Evolutionary conservation across 352 stramenopile species (phyloP), one percentile per base, ranked within the genome.

Genomic region (Phytophthora crassamura): DNA sequence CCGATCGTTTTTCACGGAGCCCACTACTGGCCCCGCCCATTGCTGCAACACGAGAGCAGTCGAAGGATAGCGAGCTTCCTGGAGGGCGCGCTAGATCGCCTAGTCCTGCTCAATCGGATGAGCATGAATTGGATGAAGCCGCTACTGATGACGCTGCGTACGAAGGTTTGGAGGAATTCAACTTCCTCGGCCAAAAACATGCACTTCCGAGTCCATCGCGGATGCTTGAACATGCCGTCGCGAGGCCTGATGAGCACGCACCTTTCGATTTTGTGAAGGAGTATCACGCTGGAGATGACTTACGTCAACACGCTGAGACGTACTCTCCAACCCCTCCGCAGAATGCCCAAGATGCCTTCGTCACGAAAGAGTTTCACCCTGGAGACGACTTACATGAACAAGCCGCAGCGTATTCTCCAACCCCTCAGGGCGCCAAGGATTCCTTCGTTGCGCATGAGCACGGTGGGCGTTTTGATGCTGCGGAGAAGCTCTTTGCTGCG

Each of bases 401-500:
- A 14, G 7, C 34, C 20, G 36, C 48, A 47, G 20, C 43, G 42
- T 36, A 34, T 22, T 16, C 22, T 20, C 9, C 38, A 32, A 43
- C 4, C 8, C 33, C 40, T 45, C 36, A 43, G 5, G 39, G 28
- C 34, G 14, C 1, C 12, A 50, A 64, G 14, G 45, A 65, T 11
- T 15, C 46, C 12, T 45, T 20, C 30, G 34, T 45, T 25, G 34
- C 59, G 43, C 38, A 50, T 50, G 61, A 62, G 9, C 45, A 69
- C n/a, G 50, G 53, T 30, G 43, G 47, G 10, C 70, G 67, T 30
- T 78, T 75, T 59, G 47, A 73, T 61, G 53, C 52, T 46, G 66
- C 70, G 62, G 70, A 75, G 43, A 70, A 65, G n/a, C 34, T 73
- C 7, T 72, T 72, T 64, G 56, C 62, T 38, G 32, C 42, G 14